Base-by-base conservation (phyloP, 108 stramenopile species). In the Cyclotella baltica region DNA sequence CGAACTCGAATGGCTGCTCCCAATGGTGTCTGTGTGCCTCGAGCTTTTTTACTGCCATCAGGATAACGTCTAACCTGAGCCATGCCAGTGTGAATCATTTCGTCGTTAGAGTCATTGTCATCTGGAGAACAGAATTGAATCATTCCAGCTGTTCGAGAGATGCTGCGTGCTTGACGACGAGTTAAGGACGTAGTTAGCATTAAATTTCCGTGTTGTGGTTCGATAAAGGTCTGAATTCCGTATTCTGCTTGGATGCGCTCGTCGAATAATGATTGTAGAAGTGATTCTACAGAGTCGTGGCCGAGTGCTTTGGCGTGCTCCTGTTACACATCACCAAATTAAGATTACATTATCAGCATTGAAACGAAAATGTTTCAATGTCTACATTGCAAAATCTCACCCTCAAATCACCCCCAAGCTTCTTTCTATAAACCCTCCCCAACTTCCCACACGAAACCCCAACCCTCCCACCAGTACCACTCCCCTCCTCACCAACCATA, bases 1-100 rank as follows among this genome's bases (percentile, higher is more conserved):
- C 72, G 79, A 15, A 94, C 88, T 20, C 93, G 87, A 22, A 94
- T 61, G 16, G 90, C 89, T 5, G 93, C 91, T 20, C 89, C 88
- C 52, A 94, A 55, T 36, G 90, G 90, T 46, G 83, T 76, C 40
- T 56, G 25, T 11, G 51, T 34, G 52, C 65, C 61, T 13, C 28
- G 43, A 28, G 68, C 58, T 61, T 25, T 59, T 20, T 48, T 67
- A 0, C 52, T 50, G 35, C 30, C 68, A 37, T 25, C 37, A n/a
- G 59, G 35, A 15, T 46, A 48, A 10, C 50, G 16, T 1, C 46
- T 57, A 31, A 70, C 61, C 16, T 66, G 52, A 20, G 80, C 73
- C 50, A 65, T 37, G 23, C 80, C 80, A 34, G 80, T 81, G 47
- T 81, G 81, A 6, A 72, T 55, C 78, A 80, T 83, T 28, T 62